phyloP scores from a whole-genome alignment of 2,329 filamentous ascomycete species.

The Penicillium italicum region DNA sequence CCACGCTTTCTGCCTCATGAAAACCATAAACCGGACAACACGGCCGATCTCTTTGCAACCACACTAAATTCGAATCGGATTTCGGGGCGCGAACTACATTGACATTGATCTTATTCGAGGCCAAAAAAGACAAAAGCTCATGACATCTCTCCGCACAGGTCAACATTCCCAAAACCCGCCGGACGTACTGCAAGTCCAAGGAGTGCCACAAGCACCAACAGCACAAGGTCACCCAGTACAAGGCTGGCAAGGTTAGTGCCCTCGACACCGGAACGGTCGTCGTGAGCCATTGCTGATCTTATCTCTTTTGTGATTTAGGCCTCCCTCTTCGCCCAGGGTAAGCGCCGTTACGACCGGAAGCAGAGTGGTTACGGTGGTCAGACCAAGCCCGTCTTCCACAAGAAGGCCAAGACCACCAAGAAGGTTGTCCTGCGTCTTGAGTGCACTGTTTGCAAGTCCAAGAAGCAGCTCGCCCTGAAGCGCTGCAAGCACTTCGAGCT shows the following conservation, averaged over 20 bases:
- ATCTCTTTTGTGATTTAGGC: constrained; percentile 51
- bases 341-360: constrained; percentile 99
- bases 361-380: constrained; percentile 99
- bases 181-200: constrained; percentile 97
- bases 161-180: constrained; percentile 97
- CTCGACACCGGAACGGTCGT: constrained; percentile 17
- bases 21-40: not conserved
- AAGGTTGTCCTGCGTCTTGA: constrained; percentile 99
- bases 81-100: constrained; percentile 4
- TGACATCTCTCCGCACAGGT: constrained; percentile 55
- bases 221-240: constrained; percentile 95
- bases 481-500: constrained; percentile 99
- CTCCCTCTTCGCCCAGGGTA: constrained; percentile 95
- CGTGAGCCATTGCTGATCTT: constrained; percentile 27
- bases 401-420: constrained; percentile 99
- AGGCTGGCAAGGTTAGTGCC: constrained; percentile 75
- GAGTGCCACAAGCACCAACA: constrained; percentile 89
- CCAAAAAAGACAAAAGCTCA: constrained; percentile 22
- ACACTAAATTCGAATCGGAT: constrained; percentile 11
- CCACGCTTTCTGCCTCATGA: not conserved
- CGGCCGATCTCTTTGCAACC: not conserved
- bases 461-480: constrained; percentile 96
- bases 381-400: constrained; percentile 99
- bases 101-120: constrained; percentile 6
- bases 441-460: constrained; percentile 97